Percentiles rank a stretch among this genome's conserved stretches.
phyloP scores from a whole-genome alignment of 495 filamentous ascomycete genomes.

The Penicillium bovifimosum region DNA sequence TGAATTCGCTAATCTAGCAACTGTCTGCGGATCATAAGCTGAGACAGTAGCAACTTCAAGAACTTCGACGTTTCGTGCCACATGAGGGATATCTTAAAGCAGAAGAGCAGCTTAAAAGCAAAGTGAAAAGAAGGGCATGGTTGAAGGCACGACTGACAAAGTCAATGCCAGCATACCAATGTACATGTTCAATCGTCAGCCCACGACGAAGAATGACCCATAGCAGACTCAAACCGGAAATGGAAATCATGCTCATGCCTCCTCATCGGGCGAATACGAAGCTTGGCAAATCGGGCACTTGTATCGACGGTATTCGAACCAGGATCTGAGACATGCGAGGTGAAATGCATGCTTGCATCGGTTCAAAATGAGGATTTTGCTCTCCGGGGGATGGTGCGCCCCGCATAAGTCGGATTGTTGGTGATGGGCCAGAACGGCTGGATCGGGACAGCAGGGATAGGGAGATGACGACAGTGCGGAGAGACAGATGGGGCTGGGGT shows the following conservation, averaged over 20 bases:
- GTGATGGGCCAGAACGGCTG: constrained; percentile 11
- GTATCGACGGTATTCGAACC: constrained; percentile 31
- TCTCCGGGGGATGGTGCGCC: constrained; percentile 1
- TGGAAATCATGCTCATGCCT: constrained; percentile 2
- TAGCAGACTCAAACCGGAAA: background rate
- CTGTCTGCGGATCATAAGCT: too few species aligned
- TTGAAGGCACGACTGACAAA: background rate
- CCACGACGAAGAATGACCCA: background rate
- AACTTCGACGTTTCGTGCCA: background rate
- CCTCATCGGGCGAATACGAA: constrained; percentile 19
- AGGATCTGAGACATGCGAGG: constrained; percentile 27
- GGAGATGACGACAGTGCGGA: constrained; percentile 24
- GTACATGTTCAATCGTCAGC: background rate
- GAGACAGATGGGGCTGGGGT: constrained; percentile 21
- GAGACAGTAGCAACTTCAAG: too few species aligned
- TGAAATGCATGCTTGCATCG: constrained; percentile 36
- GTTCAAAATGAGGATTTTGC: constrained; percentile 23
- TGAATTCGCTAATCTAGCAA: too few species aligned
- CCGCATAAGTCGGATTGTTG: constrained; percentile 1
- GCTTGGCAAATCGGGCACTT: constrained; percentile 33
- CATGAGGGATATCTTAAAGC: constrained; percentile 3
- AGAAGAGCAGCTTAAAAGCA: background rate
- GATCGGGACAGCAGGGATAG: constrained; percentile 18
- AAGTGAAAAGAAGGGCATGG: background rate
- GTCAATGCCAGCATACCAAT: background rate